These are phyloP conservation scores for Psilocybe cubensis DNA, from an alignment of 768 basidiomycete genomes.

Conservation along the genomic window DNA sequence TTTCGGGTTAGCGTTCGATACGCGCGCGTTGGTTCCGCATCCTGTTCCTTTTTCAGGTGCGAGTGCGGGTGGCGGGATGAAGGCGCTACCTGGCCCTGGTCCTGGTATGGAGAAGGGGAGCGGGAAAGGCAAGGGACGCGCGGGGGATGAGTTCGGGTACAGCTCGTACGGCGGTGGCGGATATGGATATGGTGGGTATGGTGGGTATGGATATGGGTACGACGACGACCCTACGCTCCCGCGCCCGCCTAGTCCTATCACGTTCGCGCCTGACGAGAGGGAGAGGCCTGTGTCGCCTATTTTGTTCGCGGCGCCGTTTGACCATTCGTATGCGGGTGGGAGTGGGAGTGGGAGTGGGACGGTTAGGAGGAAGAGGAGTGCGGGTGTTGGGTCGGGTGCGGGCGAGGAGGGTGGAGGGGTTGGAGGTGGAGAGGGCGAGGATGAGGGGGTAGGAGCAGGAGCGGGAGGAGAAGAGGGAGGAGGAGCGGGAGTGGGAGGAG, in stretches of 20 bases:
- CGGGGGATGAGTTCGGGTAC: too few relatives aligned
- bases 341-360: constrained; percentile 13
- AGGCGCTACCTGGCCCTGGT: too few relatives aligned
- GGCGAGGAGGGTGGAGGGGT: neutral
- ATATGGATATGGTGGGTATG: too few relatives aligned
- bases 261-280: constrained; percentile 57
- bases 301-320: constrained; percentile 31
- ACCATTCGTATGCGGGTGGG: neutral
- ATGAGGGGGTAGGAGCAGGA: constrained; percentile 21
- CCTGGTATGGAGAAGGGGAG: too few relatives aligned
- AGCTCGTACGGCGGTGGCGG: too few relatives aligned
- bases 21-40: constrained; percentile 7
- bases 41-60: too few relatives aligned
- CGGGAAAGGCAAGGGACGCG: too few relatives aligned
- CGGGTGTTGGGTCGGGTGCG: neutral
- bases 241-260: constrained; percentile 63
- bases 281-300: constrained; percentile 46
- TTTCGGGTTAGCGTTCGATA: constrained; percentile 39
- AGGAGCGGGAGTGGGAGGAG: constrained; percentile 1
- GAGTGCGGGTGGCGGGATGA: too few relatives aligned
- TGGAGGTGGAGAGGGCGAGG: constrained; percentile 40
- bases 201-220: too few relatives aligned
- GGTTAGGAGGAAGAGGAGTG: constrained; percentile 9
- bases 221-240: too few relatives aligned
- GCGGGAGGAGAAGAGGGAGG: constrained; percentile 5